These are phyloP conservation scores for Anacardium occidentale DNA, from an alignment of 345 rosid genomes.

Conservation along the genomic window DNA sequence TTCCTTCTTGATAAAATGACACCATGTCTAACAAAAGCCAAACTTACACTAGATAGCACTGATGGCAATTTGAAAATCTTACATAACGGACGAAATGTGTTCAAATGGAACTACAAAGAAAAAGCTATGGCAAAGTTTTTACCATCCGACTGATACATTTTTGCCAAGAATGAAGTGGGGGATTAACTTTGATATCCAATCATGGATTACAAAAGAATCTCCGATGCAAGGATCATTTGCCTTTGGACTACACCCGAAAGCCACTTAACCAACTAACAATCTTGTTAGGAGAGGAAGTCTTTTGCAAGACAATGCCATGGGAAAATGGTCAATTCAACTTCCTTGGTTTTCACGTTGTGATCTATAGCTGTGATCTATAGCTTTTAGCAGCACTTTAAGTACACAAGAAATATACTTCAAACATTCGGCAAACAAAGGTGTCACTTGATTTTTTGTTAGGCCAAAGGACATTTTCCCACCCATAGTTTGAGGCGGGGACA, in stretches of 20 bases:
- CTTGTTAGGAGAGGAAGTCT: conserved; percentile 18
- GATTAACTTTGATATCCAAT: conserved; percentile 25
- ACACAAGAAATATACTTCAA: no score
- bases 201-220: conserved; percentile 21
- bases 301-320: conserved; percentile 31
- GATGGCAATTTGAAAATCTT: conserved; percentile 14
- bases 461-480: no score
- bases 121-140: conserved; percentile 17
- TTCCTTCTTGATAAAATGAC: no score
- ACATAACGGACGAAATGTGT: background rate
- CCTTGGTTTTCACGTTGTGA: no score
- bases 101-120: conserved; percentile 19
- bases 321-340: background rate
- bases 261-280: conserved; percentile 20
- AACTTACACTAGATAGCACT: background rate
- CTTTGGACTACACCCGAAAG: conserved; percentile 30
- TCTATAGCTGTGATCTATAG: no score
- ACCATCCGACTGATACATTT: conserved; percentile 7
- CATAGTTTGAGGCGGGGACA: no score
- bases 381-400: no score
- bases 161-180: conserved; percentile 51
- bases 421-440: no score
- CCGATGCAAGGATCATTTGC: conserved; percentile 26
- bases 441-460: no score
- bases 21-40: no score